Base-by-base conservation (phyloP, 345 rosid species). In the Orychophragmus violaceus region DNA sequence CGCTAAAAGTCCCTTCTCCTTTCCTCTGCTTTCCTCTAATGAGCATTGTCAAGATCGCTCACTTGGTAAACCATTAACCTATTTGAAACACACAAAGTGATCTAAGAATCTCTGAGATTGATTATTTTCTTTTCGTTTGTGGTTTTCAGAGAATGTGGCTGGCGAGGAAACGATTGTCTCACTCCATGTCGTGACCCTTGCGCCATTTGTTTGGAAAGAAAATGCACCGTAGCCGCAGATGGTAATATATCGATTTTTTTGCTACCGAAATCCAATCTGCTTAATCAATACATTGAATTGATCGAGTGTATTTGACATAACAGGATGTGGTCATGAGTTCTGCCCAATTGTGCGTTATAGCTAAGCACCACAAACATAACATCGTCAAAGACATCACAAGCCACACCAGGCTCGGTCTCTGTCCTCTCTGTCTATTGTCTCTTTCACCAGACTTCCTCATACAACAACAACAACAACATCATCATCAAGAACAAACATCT, bases 281-380 rank as follows among this genome's bases (percentile, higher is more conserved):
- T 35, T 70, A 5, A 11, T 25, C 33, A 42, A 6, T 16, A 23
- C 28, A 52, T 24, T 62, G 27, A 29, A 41, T 3, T 32, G 39
- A 52, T 44, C 72, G 35, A 48, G 18, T 23, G 32, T 69, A 14
- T 23, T 2, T 57, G 33, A 46, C 58, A 51, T 51, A 59, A 80
- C 85, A 93, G 96, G 98, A 29, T 93, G 98, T 62, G 87, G 77
- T 66, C 97, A 90, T 29, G 96, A 90, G 75, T 93, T 90, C 81
- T 90, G 96, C 74, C 87, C 9, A 78, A 82, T 37, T 90, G 97
- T 71, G 96, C 98, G 18, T 74, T 93, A 16, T 90, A 93, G 79
- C 83, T 93, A 45, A 88, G 97, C 73, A 90, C n/a, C n/a, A n/a
- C n/a, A n/a, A n/a, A n/a, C n/a, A n/a, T n/a, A n/a, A n/a, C n/a